phyloP scores from a whole-genome alignment of 1,139 yeast species.

The Taphrina populina region DNA sequence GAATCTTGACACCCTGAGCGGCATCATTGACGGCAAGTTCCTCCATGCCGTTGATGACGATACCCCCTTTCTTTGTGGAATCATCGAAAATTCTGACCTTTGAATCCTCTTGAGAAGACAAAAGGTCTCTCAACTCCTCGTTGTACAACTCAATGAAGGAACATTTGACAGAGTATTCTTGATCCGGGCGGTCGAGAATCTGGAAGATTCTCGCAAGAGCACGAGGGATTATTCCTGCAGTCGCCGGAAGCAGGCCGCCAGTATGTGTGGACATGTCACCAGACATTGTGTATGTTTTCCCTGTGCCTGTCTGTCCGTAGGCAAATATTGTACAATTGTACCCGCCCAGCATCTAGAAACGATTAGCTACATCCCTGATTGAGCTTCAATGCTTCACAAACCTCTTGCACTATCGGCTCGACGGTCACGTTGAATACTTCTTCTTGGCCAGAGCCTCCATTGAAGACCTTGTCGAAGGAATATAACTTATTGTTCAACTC shows the following conservation, averaged over 20 bases:
- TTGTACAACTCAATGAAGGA: constrained; percentile 73
- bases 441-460: constrained; percentile 69
- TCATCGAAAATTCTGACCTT: constrained; percentile 53
- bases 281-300: constrained; percentile 84
- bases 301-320: constrained; percentile 89
- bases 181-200: constrained; percentile 46
- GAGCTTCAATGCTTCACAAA: constrained; percentile 27
- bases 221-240: constrained; percentile 72
- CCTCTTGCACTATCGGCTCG: constrained; percentile 57
- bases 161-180: constrained; percentile 63
- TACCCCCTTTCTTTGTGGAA: constrained; percentile 44
- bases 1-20: constrained; percentile 49
- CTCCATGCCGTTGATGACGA: constrained; percentile 54
- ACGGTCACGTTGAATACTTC: constrained; percentile 61
- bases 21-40: constrained; percentile 50
- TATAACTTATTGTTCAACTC: constrained; percentile 52
- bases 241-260: constrained; percentile 40
- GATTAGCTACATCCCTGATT: neutral
- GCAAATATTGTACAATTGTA: constrained; percentile 79
- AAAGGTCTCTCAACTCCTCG: constrained; percentile 65
- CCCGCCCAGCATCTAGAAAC: constrained; percentile 37
- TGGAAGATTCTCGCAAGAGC: constrained; percentile 56
- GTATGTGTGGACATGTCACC: constrained; percentile 53
- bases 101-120: constrained; percentile 46
- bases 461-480: constrained; percentile 67